Percentiles rank a stretch among this genome's conserved stretches.
Evolutionary conservation across 768 basidiomycete genomes (phyloP).

Genomic region (Aureoboletus auriporus): DNA sequence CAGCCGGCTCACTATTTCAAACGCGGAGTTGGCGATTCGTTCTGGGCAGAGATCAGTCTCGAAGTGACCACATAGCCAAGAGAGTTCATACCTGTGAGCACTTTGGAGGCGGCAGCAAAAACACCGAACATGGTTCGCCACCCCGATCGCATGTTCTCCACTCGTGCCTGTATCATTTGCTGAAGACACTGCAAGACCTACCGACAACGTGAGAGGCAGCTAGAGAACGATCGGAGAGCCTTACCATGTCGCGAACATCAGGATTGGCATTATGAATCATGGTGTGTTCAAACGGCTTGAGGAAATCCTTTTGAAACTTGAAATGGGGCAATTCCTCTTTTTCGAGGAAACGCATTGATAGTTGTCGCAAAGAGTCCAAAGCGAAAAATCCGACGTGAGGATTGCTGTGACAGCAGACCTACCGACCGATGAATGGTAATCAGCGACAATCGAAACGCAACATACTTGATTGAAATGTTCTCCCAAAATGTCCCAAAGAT

Average conservation of each 20-base stretch:
- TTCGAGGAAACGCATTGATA: conserved; percentile 98
- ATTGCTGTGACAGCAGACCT: conserved; percentile 99
- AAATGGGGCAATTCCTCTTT: conserved; percentile 98
- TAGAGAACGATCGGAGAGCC: conserved; percentile 1
- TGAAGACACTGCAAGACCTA: conserved; percentile 96
- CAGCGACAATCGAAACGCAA: background rate
- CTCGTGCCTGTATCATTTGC: conserved; percentile 96
- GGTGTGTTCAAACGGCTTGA: conserved; percentile 96
- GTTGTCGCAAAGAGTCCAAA: conserved; percentile 90
- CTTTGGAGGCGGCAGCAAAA: conserved; percentile 94
- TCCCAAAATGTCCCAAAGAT: conserved; percentile 95
- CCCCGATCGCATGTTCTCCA: conserved; percentile 93
- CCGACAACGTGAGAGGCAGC: background rate
- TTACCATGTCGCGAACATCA: conserved; percentile 93
- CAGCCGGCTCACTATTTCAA: conserved; percentile 90
- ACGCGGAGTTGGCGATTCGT: conserved; percentile 87
- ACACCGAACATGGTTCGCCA: conserved; percentile 99
- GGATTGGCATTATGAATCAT: conserved; percentile 97
- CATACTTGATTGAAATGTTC: conserved; percentile 96
- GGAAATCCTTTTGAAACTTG: conserved; percentile 98
- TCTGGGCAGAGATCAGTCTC: conserved; percentile 42
- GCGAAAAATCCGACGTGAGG: conserved; percentile 96
- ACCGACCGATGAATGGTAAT: conserved; percentile 9
- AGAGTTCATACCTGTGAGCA: conserved; percentile 63
- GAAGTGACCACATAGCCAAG: background rate